Base-by-base conservation (phyloP, 768 basidiomycete genomes). In the Leccinum boreale region DNA sequence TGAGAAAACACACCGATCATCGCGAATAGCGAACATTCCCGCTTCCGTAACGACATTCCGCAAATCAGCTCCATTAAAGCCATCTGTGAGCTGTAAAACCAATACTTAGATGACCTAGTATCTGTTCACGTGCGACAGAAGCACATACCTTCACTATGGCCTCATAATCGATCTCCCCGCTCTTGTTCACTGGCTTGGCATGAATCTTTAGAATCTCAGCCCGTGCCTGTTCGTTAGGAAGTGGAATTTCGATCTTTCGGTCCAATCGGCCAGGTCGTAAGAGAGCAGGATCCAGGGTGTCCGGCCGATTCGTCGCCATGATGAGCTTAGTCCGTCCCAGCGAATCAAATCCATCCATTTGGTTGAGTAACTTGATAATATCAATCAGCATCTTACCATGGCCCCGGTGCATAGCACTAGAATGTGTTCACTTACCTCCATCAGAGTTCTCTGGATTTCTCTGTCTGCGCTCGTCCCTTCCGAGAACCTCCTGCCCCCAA, bases 341-440 rank as follows among this genome's bases (percentile, higher is more conserved):
- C 15, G 96, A 94, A 74, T 98, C 97, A 77, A 99, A 99, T 23
- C 97, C 97, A 71, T 99, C 97, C 94, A 99, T 97, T 75, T 98
- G 96, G 69, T 98, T 98, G 31, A 99, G 82, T 24, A 99, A 80
- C 94, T 96, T 65, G 15, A 44, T 28, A n/a, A 17, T 12, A 19
- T 19, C 35, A 19, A 24, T 55, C 17, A 42, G 44, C 44, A 52
- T 50, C 36, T 19, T 15, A 45, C 33, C 39, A 8, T 47, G 12
- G 17, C 52, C 29, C 9, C 47, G 44, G 24, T 12, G 23, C 35
- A 52, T 2, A 19, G 35, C 5, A 35, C 36, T 39, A 31, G 33
- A 19, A 36, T 19, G 26, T 23, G 26, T 23, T 19, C 19, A 36
- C 79, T 36, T 49, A 88, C 86, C 82, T 99, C 97, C 97, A 99